Conservation (phyloP, 2,329 filamentous ascomycete species). For the Nigrograna mackinnonii region DNA sequence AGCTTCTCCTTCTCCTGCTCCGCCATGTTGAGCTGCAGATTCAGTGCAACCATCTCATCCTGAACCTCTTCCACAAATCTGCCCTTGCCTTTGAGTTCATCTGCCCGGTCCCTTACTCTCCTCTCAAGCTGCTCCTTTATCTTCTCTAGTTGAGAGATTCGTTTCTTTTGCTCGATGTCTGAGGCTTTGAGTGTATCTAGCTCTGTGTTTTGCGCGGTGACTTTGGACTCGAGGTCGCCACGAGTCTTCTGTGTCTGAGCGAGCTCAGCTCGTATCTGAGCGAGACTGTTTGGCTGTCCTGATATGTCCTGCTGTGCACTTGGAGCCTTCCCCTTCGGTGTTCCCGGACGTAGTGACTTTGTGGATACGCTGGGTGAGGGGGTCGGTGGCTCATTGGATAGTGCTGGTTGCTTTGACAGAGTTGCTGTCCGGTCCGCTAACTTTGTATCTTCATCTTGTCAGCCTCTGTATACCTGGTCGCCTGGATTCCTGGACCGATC, state of each 20-base stretch:
- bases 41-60: conserved; percentile 87
- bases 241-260: conserved; percentile 77
- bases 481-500: not conserved
- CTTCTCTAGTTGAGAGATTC: conserved; percentile 64
- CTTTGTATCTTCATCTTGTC: conserved; percentile 42
- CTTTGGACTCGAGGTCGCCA: conserved; percentile 65
- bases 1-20: conserved; percentile 76
- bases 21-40: conserved; percentile 84
- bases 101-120: conserved; percentile 77
- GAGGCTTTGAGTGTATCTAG: conserved; percentile 65
- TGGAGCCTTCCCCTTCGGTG: conserved; percentile 24
- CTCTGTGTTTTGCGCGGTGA: conserved; percentile 66
- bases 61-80: conserved; percentile 86
- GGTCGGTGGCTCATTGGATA: conserved; percentile 18
- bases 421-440: conserved; percentile 50
- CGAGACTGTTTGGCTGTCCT: conserved; percentile 19
- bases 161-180: conserved; percentile 61
- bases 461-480: conserved; percentile 3
- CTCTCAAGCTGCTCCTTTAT: conserved; percentile 66
- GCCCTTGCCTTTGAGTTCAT: conserved; percentile 82
- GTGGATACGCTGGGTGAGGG: conserved; percentile 19
- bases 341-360: conserved; percentile 21
- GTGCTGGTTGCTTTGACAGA: conserved; percentile 26
- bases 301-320: conserved; percentile 12
- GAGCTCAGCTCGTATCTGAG: conserved; percentile 63